These are phyloP conservation scores for Vitis rotundifolia DNA, from an alignment of 164 flowering plant species.

Conservation along the genomic window DNA sequence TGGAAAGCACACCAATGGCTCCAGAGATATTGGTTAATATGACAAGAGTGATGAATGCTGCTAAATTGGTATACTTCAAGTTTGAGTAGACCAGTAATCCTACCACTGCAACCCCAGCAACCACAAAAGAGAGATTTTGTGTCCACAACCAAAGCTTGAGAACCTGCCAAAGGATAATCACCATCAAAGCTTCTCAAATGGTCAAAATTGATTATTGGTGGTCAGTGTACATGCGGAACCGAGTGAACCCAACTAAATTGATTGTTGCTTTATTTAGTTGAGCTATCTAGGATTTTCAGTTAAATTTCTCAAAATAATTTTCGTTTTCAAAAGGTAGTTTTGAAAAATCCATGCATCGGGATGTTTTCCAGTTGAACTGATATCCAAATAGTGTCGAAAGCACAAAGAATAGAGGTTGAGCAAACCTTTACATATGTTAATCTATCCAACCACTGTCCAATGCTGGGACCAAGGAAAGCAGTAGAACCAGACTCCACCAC, in stretches of 20 bases:
- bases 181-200: background rate
- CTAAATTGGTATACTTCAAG: constrained; percentile 38
- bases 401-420: background rate
- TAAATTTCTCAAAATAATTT: no score
- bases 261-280: no score
- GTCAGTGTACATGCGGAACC: no score
- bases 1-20: constrained; percentile 79
- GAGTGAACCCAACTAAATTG: no score
- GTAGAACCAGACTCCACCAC: constrained; percentile 75
- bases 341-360: no score
- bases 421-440: constrained; percentile 64
- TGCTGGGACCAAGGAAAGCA: constrained; percentile 69
- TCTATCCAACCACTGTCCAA: constrained; percentile 70
- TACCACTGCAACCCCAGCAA: constrained; percentile 75
- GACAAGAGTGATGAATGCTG: constrained; percentile 53
- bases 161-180: constrained; percentile 41
- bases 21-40: constrained; percentile 67
- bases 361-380: no score
- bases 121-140: constrained; percentile 70
- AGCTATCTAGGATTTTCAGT: no score
- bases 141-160: constrained; percentile 71
- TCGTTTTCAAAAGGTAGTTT: background rate
- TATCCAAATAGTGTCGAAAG: no score
- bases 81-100: constrained; percentile 42
- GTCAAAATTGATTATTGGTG: background rate